phyloP scores from a whole-genome alignment of 495 filamentous ascomycete species.

The Daldinia decipiens region DNA sequence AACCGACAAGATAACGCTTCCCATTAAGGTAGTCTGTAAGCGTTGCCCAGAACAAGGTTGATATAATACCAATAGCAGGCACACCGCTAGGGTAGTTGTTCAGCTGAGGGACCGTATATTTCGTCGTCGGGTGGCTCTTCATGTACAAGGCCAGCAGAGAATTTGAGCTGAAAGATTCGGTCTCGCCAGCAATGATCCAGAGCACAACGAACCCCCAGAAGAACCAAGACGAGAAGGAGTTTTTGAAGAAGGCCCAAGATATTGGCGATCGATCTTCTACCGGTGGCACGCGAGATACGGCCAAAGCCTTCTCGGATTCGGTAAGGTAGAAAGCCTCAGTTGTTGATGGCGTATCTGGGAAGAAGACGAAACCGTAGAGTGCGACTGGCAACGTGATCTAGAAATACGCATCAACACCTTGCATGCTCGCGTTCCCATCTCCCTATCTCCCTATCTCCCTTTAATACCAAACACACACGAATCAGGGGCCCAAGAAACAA shows the following conservation, averaged over 20 bases:
- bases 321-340: conserved; percentile 65
- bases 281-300: conserved; percentile 52
- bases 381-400: conserved; percentile 66
- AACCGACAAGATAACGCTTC: conserved; percentile 62
- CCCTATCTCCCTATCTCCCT: not conserved
- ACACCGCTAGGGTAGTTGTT: conserved; percentile 63
- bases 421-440: not conserved
- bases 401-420: conserved; percentile 33
- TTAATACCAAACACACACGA: not conserved
- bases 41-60: conserved; percentile 64
- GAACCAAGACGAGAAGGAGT: conserved; percentile 56
- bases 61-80: conserved; percentile 60
- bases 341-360: conserved; percentile 68
- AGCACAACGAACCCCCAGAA: conserved; percentile 63
- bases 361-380: conserved; percentile 66
- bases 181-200: conserved; percentile 61
- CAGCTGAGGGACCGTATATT: conserved; percentile 57
- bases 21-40: conserved; percentile 63
- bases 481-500: not conserved
- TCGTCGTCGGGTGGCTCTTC: conserved; percentile 50
- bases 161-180: conserved; percentile 63
- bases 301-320: conserved; percentile 56
- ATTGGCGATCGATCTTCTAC: conserved; percentile 48
- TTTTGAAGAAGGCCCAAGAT: conserved; percentile 53
- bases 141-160: conserved; percentile 58